phyloP scores from a whole-genome alignment of 768 basidiomycete genomes.

The Rubroboletus satanas region DNA sequence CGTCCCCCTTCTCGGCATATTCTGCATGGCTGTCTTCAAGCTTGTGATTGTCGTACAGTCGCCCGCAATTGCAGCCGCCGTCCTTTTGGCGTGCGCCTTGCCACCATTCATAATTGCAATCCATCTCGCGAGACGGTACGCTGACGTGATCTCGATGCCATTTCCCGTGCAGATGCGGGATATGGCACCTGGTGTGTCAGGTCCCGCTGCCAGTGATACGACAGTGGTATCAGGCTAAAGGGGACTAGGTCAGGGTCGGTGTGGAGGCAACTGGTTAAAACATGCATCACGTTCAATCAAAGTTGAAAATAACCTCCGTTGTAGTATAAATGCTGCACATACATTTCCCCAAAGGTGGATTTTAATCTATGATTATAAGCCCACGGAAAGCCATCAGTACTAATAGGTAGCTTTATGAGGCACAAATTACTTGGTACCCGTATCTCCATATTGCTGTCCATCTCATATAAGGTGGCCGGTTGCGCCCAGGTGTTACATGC shows the following conservation, averaged over 20 bases:
- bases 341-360: neutral
- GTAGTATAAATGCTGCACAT: constrained; percentile 15
- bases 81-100: constrained; percentile 22
- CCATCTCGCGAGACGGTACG: constrained; percentile 7
- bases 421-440: constrained; percentile 14
- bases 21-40: constrained; percentile 15
- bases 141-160: constrained; percentile 1
- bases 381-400: neutral
- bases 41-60: constrained; percentile 21
- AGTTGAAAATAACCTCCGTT: neutral
- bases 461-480: neutral
- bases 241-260: neutral
- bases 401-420: constrained; percentile 2
- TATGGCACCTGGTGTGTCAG: neutral
- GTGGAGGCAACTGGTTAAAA: neutral
- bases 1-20: constrained; percentile 27
- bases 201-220: neutral
- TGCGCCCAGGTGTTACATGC: constrained; percentile 42
- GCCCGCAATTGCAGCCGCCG: constrained; percentile 11
- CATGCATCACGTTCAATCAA: neutral
- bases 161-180: constrained; percentile 5
- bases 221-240: neutral
- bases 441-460: neutral
- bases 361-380: neutral
- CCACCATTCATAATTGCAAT: constrained; percentile 16